These are phyloP conservation scores for Apiospora saccharicola DNA, from an alignment of 2,329 filamentous ascomycete genomes.

Conservation along the genomic window DNA sequence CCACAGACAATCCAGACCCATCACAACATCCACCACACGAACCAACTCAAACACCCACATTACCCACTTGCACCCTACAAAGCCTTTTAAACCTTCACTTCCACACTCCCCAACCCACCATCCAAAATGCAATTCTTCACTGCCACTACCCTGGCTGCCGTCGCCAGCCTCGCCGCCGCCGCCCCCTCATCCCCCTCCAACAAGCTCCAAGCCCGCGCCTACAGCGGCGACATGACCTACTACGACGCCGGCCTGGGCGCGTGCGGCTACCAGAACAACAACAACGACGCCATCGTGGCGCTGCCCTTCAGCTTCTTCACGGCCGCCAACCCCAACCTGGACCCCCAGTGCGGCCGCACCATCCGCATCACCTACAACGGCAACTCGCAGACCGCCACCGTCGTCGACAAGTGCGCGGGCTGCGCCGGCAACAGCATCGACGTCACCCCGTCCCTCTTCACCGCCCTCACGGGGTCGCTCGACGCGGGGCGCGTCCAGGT, in stretches of 20 bases:
- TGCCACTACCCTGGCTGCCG: neutral
- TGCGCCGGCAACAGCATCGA: conserved; percentile 40
- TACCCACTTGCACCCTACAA: neutral
- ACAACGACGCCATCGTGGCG: conserved; percentile 25
- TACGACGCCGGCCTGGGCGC: conserved; percentile 24
- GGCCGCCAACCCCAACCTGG: conserved; percentile 31
- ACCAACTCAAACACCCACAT: neutral
- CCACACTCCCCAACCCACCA: neutral
- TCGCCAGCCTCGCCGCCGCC: neutral
- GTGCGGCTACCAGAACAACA: conserved; percentile 24
- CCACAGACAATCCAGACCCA: neutral
- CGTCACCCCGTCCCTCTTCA: conserved; percentile 42
- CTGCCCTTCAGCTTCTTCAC: conserved; percentile 16
- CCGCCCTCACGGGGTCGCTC: conserved; percentile 33
- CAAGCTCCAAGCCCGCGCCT: conserved; percentile 11
- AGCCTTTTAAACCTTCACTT: neutral
- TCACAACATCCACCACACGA: neutral
- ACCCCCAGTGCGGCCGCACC: conserved; percentile 26
- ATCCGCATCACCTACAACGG: conserved; percentile 32
- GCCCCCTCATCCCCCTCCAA: neutral
- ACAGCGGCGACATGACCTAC: conserved; percentile 27
- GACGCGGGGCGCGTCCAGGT: conserved; percentile 37
- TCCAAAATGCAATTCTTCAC: neutral
- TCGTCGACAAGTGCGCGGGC: conserved; percentile 42
- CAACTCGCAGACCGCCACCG: conserved; percentile 35